A percentile compares a stretch with the other conserved stretches of the same genome.
phyloP scores from a whole-genome alignment of 306 rosid genomes.

The Vigna unguiculata region DNA sequence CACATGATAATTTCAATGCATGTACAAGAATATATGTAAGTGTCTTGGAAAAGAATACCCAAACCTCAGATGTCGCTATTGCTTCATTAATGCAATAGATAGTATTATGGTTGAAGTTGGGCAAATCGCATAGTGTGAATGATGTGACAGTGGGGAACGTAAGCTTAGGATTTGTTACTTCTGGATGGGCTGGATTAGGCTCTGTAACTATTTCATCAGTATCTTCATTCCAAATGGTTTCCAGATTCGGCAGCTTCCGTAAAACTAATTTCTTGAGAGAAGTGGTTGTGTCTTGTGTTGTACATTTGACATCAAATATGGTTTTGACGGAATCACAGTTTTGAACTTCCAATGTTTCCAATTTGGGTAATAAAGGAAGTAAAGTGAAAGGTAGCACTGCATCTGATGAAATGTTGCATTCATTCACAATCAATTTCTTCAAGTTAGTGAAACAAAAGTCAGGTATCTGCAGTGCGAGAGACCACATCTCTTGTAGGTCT shows the following conservation, averaged over 20 bases:
- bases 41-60: too few relatives aligned
- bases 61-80: too few relatives aligned
- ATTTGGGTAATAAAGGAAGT: not conserved
- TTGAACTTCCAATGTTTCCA: not conserved
- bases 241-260: too few relatives aligned
- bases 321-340: conserved; percentile 1
- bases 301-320: not conserved
- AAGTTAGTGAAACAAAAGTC: conserved; percentile 21
- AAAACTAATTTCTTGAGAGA: too few relatives aligned
- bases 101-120: not conserved
- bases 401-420: not conserved
- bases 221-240: not conserved
- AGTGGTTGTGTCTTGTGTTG: too few relatives aligned
- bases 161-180: not conserved
- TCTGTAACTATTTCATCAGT: not conserved
- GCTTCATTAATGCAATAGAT: too few relatives aligned
- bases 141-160: not conserved
- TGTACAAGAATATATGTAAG: too few relatives aligned
- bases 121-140: not conserved
- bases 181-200: not conserved
- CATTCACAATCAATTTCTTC: not conserved
- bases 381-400: not conserved
- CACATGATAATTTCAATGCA: too few relatives aligned
- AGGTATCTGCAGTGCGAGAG: not conserved
- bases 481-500: conserved; percentile 23